Evolutionary conservation across 345 rosid species (phyloP).

Genomic region (Aethionema arabicum): DNA sequence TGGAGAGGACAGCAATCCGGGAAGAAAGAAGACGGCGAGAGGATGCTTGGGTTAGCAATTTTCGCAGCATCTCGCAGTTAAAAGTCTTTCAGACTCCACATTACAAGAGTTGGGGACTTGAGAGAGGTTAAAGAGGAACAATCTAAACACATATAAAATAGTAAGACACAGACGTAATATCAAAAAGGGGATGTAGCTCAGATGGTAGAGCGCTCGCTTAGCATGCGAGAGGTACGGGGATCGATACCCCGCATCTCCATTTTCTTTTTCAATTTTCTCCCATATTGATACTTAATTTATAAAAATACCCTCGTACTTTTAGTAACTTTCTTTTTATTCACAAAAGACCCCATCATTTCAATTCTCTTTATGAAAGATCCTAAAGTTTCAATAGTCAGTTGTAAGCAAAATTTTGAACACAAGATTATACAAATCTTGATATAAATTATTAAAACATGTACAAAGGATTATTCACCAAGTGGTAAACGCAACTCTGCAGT

Average conservation of each 20-base stretch:
- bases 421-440: too few relatives aligned
- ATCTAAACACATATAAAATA: too few relatives aligned
- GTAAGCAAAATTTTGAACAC: too few relatives aligned
- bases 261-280: not conserved
- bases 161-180: too few relatives aligned
- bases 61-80: conserved; percentile 46
- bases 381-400: too few relatives aligned
- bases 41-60: conserved; percentile 39
- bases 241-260: conserved; percentile 21
- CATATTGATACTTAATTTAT: not conserved
- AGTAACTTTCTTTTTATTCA: not conserved
- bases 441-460: too few relatives aligned
- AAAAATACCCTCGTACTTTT: not conserved
- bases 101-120: not conserved
- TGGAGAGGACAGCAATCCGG: conserved; percentile 28
- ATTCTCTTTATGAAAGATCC: too few relatives aligned
- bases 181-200: not conserved
- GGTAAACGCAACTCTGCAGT: too few relatives aligned
- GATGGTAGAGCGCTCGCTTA: conserved; percentile 48
- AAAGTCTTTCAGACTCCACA: not conserved
- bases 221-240: conserved; percentile 74
- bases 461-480: too few relatives aligned
- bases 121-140: conserved; percentile 2
- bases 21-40: conserved; percentile 44
- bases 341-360: too few relatives aligned